Base-by-base conservation (phyloP, 2,329 filamentous ascomycete species). In the Exophiala dermatitidis region DNA sequence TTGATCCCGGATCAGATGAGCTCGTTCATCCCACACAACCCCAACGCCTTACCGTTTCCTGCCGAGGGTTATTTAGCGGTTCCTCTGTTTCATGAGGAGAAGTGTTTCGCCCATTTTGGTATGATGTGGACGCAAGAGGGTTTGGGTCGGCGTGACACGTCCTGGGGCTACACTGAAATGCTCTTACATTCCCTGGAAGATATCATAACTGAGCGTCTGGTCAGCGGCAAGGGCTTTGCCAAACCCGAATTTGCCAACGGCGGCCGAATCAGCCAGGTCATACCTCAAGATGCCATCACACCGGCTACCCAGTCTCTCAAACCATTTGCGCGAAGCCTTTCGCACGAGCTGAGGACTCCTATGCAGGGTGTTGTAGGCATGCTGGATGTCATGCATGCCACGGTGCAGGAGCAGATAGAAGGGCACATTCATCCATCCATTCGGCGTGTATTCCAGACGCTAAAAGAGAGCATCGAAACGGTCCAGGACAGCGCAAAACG, bases 361-460 rank as follows among this genome's bases (percentile, higher is more conserved):
- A 86, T 88, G 83, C 84, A 88, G 67, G 84, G 84, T 40, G 82
- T 88, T 4, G 83, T 88, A 9, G 84, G 84, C 4, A 87, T 87
- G 84, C 70, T 88, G 41, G 84, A 88, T 68, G 82, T 88, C 56
- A 87, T 88, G 82, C 82, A 86, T 68, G 81, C 83, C 2, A 86
- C 82, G 2, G 81, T 87, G 2, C 76, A 84, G 53, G 84, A 87
- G 64, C 81, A 81, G 12, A 76, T 82, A 5, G 76, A 80, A 56
- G 74, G 72, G 36, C 75, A 79, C 55, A 68, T 70, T 6, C 76
- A 79, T 54, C 64, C 75, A 4, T 72, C 71, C 47, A 69, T 79
- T 3, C 74, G 77, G 31, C 69, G 72, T 53, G 73, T 86, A 41
- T 82, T 87, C 58, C 74, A 80, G 53, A 75, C 77, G 28, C 71